Percentiles rank a stretch among this genome's conserved stretches.
Evolutionary conservation across 192 early-diverging fungal species (phyloP).

Genomic region (Pilaira anomala): DNA sequence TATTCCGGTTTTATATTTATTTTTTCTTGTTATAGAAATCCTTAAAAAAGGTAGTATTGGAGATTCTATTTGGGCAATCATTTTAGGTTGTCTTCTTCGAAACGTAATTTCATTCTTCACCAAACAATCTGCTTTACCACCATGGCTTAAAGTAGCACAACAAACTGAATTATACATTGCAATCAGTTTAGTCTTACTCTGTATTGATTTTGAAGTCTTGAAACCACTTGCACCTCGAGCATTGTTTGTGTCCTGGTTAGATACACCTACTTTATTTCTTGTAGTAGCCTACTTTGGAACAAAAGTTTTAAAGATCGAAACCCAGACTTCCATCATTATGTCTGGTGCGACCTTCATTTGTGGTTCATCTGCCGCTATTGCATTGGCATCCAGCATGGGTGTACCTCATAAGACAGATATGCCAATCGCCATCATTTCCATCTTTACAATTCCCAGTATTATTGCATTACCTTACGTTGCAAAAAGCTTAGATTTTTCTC

Average conservation of each 20-base stretch:
- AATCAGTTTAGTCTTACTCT: slow-evolving; percentile 47
- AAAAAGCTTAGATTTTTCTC: slow-evolving; percentile 34
- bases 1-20: background rate
- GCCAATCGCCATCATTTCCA: slow-evolving; percentile 55
- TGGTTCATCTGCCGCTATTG: slow-evolving; percentile 52
- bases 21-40: slow-evolving; percentile 15
- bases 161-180: slow-evolving; percentile 56
- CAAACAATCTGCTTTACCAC: slow-evolving; percentile 28
- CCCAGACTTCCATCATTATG: slow-evolving; percentile 51
- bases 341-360: slow-evolving; percentile 54
- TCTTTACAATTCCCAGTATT: slow-evolving; percentile 52
- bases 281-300: slow-evolving; percentile 46
- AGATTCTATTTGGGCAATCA: slow-evolving; percentile 55
- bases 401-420: slow-evolving; percentile 47
- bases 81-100: slow-evolving; percentile 45
- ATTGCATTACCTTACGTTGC: slow-evolving; percentile 54
- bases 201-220: slow-evolving; percentile 47
- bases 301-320: slow-evolving; percentile 44
- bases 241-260: slow-evolving; percentile 53
- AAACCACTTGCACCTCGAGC: slow-evolving; percentile 48
- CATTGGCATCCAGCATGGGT: slow-evolving; percentile 41
- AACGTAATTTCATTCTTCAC: slow-evolving; percentile 25
- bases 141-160: slow-evolving; percentile 52
- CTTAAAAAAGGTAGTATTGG: slow-evolving; percentile 46
- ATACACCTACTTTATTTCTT: slow-evolving; percentile 51